Percentiles rank a stretch among this genome's conserved stretches.
These are phyloP conservation scores for Fusarium bulbicola DNA, from an alignment of 2,329 filamentous ascomycete species.

Conservation along the genomic window DNA sequence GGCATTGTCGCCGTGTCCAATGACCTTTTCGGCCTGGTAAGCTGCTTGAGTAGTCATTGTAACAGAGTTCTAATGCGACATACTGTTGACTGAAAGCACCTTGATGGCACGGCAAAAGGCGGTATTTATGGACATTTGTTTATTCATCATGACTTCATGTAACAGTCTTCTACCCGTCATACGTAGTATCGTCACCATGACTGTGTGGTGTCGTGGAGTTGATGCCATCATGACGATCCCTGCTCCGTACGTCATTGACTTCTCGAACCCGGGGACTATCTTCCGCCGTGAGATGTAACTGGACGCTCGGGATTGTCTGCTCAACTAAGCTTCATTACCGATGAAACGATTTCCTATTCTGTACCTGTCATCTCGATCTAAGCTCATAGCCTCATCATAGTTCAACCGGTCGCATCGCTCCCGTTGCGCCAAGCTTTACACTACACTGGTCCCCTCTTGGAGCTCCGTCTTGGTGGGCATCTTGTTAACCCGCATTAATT, in stretches of 20 bases:
- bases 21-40: conserved; percentile 68
- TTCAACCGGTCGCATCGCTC: conserved; percentile 2
- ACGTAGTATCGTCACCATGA: conserved; percentile 28
- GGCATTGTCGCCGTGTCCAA: conserved; percentile 74
- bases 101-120: neutral
- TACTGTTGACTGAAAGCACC: neutral
- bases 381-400: conserved; percentile 4
- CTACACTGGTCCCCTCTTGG: conserved; percentile 65
- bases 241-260: conserved; percentile 36
- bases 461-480: conserved; percentile 88
- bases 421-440: conserved; percentile 49
- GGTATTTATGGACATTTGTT: conserved; percentile 7
- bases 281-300: neutral
- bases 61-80: neutral
- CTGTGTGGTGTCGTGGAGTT: conserved; percentile 5
- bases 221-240: conserved; percentile 33
- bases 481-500: conserved; percentile 82
- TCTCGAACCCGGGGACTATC: neutral
- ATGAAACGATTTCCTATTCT: conserved; percentile 20
- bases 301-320: conserved; percentile 1
- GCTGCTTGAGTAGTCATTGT: conserved; percentile 67
- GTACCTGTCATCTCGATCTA: conserved; percentile 25
- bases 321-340: conserved; percentile 3
- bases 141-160: conserved; percentile 16
- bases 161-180: conserved; percentile 3